A percentile compares a stretch with the other conserved stretches of the same genome.
These are phyloP conservation scores for Solanum hybrid DNA, from an alignment of 305 asterid genomes.

Conservation along the genomic window DNA sequence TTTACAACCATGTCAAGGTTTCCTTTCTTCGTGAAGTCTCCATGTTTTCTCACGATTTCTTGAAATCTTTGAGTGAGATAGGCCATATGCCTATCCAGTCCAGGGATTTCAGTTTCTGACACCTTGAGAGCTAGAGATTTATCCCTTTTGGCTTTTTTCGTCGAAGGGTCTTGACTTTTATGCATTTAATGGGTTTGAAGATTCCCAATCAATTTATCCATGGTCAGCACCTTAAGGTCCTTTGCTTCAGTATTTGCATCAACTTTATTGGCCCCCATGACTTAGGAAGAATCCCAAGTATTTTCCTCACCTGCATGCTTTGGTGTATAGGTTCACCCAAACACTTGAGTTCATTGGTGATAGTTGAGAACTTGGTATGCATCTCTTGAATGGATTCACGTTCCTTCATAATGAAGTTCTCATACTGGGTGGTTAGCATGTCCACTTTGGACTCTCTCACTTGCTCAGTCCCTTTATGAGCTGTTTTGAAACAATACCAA, in stretches of 20 bases:
- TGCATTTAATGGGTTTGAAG: background rate
- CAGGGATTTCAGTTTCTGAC: background rate
- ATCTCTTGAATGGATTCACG: background rate
- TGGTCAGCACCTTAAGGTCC: background rate
- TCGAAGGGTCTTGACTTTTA: background rate
- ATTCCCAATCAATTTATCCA: background rate
- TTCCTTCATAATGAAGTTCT: background rate
- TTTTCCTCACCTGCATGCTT: background rate
- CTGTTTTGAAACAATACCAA: background rate
- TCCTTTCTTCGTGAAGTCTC: background rate
- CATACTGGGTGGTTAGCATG: background rate
- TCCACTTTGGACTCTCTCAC: background rate
- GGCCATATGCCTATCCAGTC: background rate
- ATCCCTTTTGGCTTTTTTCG: background rate
- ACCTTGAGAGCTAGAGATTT: background rate
- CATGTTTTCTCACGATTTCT: background rate
- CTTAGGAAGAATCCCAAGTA: background rate
- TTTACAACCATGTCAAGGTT: background rate
- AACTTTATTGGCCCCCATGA: background rate
- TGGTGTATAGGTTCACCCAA: background rate
- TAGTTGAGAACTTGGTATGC: background rate
- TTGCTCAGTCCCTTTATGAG: background rate
- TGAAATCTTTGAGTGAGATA: background rate
- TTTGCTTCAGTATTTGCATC: background rate
- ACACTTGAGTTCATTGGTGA: background rate